Evolutionary conservation across 768 basidiomycete genomes (phyloP), one percentile per base, ranked within the genome.

Genomic region (Lanmaoa rubissima): DNA sequence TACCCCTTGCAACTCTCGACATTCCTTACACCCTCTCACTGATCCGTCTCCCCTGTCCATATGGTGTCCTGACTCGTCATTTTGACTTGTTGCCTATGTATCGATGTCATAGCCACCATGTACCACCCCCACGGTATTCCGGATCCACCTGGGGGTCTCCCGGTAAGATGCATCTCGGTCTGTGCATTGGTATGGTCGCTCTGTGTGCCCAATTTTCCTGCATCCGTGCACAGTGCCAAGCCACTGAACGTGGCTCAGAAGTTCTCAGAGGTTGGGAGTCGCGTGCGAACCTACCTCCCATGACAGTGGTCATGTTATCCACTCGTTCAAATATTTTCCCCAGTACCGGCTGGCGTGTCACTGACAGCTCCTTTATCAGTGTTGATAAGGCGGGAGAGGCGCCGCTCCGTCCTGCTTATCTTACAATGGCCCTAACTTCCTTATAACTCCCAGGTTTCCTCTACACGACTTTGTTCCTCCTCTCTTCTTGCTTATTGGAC

Each of bases 231-330:
- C 21, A 24, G 21, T 24, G 21, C 21, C 21, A 24, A 24, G 21
- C 36, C 5, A 19, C 19, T 7, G n/a, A n/a, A 10, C 16, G 24
- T 53, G 31, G n/a, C 19, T 48, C 36, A 26, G 32, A 31, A 13
- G 39, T 19, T 24, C 35, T 32, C 9, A 40, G 34, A 17, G 26
- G 38, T 11, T 26, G 24, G 16, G 35, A 34, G 16, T 26, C 21
- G 48, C 44, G 51, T 58, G 56, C 14, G 58, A 58, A 38, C 26
- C 28, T 35, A 21, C 26, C 36, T 47, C 45, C 58, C 58, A 59
- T 52, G 49, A 38, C 11, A 31, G 17, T 42, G 53, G 40, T 56
- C 57, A 44, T 59, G 58, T 59, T 60, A 60, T 43, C 57, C 52
- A 10, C 32, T 24, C 31, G 24, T 41, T 48, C 26, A 53, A 48